Base-by-base conservation (phyloP, 305 asterid species). In the Solanum chacoense region DNA sequence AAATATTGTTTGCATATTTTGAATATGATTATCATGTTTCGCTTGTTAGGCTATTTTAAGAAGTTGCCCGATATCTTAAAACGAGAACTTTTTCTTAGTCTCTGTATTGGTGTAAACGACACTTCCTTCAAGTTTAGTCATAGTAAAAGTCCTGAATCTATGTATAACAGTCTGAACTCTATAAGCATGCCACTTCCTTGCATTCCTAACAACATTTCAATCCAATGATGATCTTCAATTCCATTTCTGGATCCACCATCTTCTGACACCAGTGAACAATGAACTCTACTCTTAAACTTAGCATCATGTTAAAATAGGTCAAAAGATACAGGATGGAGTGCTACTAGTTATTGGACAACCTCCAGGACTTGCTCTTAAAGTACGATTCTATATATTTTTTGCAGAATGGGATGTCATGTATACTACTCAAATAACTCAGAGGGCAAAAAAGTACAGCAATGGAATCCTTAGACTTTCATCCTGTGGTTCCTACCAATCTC, bases 391-490 rank as follows among this genome's bases (percentile, higher is more conserved):
- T 78, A 79, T 36, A 65, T 22, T n/a, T 6, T 36, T 24, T 89
- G 86, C 92, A 91, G 93, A 91, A 88, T 91, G 91, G 91, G 91
- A 90, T 78, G 93, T 73, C 45, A 88, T 88, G 90, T 91, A 91
- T 89, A 91, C 91, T 31, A 67, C 87, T 75, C 90, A 91, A 85
- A 34, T 88, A 85, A 89, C 89, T 79, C 91, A 88, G 65, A 91
- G 87, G 42, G 31, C 65, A 37, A 88, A 91, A 89, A 91, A 75
- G 63, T 90, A 90, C 88, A 69, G 85, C 35, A 81, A 55, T 87
- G 93, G 93, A 71, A 87, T 87, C 84, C 91, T 91, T 83, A 88
- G 42, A 76, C 88, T 90, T 88, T 85, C 87, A 40, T 35, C 87
- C 63, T 81, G 87, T 45, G 92, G 92, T 81, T 88, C 92, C 45